Evolutionary conservation across 2,329 filamentous ascomycete genomes (phyloP), one percentile per base, ranked within the genome.

Genomic region (Colletotrichum sp.): DNA sequence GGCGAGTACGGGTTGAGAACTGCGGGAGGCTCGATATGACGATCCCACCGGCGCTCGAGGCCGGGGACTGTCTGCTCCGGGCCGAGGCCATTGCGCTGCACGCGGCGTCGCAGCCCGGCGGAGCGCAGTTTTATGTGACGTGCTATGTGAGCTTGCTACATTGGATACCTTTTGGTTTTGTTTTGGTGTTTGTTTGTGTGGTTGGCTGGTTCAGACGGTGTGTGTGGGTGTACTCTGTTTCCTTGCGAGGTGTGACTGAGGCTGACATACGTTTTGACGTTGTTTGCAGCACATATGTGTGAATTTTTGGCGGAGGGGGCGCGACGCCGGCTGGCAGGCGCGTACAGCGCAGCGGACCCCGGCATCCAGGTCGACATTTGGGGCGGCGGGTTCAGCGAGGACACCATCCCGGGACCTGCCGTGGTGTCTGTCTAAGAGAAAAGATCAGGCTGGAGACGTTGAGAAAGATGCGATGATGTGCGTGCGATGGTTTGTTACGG

Each of bases 351-450:
- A 10, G 81, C 78, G n/a, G 85, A 89, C 78, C 85, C 87, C 0
- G 87, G 87, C n/a, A 87, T 89, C 74, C 81, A 85, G 36, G 81
- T 88, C 78, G 87, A 88, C 79, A 88, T 89, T 78, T 81, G 81
- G 69, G 79, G 78, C 77, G 52, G 39, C 18, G 36, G 26, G 39
- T 81, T 81, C 18, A 79, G 80, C 39, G 14, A 68, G 63, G 28
- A 61, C 69, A 30, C 30, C 52, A 72, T 70, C 43, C 75, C 64
- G 30, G 74, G 74, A 52, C 71, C 36, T 32, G 43, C 64, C 36
- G 68, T 73, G 13, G 48, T 26, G 34, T 48, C 34, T 10, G 13
- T 26, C 9, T n/a, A 48, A 9, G n/a, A 6, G n/a, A 48, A 21
- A 21, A 34, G 18, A 30, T 39, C 43, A 13, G 43, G n/a, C 14